These are phyloP conservation scores for Sedum album DNA, from an alignment of 164 flowering plant genomes.

Conservation along the genomic window DNA sequence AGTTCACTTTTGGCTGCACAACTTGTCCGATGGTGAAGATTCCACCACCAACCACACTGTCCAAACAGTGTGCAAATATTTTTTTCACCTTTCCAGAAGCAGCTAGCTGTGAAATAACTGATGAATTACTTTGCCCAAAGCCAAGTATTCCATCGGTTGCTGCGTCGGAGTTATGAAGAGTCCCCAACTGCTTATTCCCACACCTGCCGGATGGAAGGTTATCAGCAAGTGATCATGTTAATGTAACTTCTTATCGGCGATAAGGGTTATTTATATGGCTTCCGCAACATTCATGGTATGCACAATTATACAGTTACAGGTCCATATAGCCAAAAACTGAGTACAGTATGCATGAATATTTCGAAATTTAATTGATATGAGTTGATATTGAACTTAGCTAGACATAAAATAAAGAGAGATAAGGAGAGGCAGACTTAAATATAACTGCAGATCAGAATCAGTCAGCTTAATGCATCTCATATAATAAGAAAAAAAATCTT, in stretches of 20 bases:
- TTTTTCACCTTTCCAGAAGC: constrained; percentile 66
- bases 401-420: too few species aligned
- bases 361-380: too few species aligned
- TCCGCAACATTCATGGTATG: background rate
- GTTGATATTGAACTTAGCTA: too few species aligned
- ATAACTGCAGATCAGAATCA: background rate
- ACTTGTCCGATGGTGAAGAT: constrained; percentile 88
- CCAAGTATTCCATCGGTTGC: constrained; percentile 96
- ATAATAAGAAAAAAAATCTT: background rate
- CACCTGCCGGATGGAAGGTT: constrained; percentile 36
- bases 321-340: too few species aligned
- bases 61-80: constrained; percentile 86
- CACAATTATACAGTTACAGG: background rate
- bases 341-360: too few species aligned
- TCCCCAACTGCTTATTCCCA: constrained; percentile 73
- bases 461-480: background rate
- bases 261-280: background rate
- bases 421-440: background rate
- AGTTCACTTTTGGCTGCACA: constrained; percentile 63
- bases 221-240: background rate
- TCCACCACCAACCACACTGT: constrained; percentile 73
- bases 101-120: constrained; percentile 85
- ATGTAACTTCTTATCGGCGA: background rate
- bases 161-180: constrained; percentile 45
- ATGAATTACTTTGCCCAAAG: constrained; percentile 86